Evolutionary conservation across 208 protist genomes (phyloP), one percentile per base, ranked within the genome.

Genomic region (Spongospora subterranea): DNA sequence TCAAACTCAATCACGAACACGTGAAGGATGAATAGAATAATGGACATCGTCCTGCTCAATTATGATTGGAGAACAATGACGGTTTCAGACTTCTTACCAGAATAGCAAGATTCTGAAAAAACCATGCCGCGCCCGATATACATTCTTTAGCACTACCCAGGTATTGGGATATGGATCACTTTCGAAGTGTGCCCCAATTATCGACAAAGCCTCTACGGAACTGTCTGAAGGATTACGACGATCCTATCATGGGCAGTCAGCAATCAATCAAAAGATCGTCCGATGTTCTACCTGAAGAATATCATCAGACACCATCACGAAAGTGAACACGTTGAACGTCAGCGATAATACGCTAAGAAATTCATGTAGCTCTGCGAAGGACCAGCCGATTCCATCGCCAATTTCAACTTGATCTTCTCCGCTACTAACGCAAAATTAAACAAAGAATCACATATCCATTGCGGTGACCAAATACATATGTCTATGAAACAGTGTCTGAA

Each of bases 251-350:
- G 54, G 20, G 20, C 20, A 65, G 6, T 6, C 50, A 60, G 24
- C 24, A 60, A 29, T 60, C 50, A 6, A 60, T 60, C 24, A 24
- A 60, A 60, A 29, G 24, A 60, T 24, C 50, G n/a, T 17, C 35
- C 35, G 17, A 20, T 6, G 71, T 39, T 43, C 13, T 82, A 82
- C 71, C 71, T 82, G 71, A 6, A 82, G n/a, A n/a, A 82, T 35
- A n/a, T 82, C 71, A 43, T 82, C 71, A 43, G 35, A 82, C n/a
- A 82, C 71, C 71, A 82, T 82, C 11, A 82, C n/a, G 71, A 82
- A 45, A n/a, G n/a, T 35, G n/a, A 82, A 82, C 17, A 82, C n/a
- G n/a, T 35, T 82, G 71, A 82, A 82, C n/a, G 71, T 45, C 71
- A 82, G 71, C 35, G 71, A 82, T 40, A 82, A 82, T n/a, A n/a